Evolutionary conservation across 768 basidiomycete genomes (phyloP), one percentile per base, ranked within the genome.

Genomic region (Pleurotus tuber-regium): DNA sequence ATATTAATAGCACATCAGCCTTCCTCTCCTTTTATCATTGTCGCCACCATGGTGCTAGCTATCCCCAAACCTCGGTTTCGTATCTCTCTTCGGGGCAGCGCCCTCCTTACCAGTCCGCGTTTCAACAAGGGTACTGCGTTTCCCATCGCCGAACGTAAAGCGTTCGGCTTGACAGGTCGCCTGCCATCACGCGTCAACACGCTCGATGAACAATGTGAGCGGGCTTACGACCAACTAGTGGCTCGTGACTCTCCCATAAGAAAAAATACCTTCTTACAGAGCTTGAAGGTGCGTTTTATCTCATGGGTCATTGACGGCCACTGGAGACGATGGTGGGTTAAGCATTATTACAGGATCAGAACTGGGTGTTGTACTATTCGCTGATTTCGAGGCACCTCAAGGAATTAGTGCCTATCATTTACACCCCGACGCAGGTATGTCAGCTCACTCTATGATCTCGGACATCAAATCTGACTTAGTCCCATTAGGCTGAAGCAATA

Each of bases 41-140:
- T 39, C 23, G 19, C 35, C 50, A 31, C n/a, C 53, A 31, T 33
- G 23, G 16, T 31, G 31, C 29, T 14, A 10, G 25, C 12, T 25
- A 43, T 39, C 18, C 19, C 10, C 46, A 28, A 47, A 21, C 56
- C 59, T 18, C 50, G 63, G 24, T 61, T 68, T 29, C 73, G 67
- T 28, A 68, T 88, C 39, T 76, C 83, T 18, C 68, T 89, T 12
- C 77, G 77, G 26, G 88, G 89, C 7, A 75, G 82, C 3, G 71
- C 73, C 2, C 62, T 93, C 21, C 77, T 93, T 47, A 78, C 76
- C 16, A 79, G 73, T 39, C 84, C 89, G 0, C 75, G 81, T 10
- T 86, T 80, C 66, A 88, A 88, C 74, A 89, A 89, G 67, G 92
- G 92, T 12, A 89, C 85, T 6, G 89, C 79, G 1, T 94, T 93